Conservation (phyloP, 140 eudicot genomes). For the Anethum foeniculum region DNA sequence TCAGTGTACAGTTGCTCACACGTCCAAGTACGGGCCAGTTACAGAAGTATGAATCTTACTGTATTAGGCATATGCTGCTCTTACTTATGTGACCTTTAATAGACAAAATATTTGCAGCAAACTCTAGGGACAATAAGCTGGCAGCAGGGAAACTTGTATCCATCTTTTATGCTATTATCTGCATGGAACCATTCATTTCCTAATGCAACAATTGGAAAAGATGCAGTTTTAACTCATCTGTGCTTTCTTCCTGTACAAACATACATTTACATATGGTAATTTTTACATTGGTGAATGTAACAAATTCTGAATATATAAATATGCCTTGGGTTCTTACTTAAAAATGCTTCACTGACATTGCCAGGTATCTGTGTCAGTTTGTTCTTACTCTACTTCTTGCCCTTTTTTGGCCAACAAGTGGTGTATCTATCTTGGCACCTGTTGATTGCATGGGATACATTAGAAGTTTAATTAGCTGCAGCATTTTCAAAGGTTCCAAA, state of each 20-base stretch:
- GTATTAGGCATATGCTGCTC: background rate
- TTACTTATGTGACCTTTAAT: conserved; percentile 9
- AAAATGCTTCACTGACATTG: conserved; percentile 13
- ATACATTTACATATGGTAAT: conserved; percentile 73
- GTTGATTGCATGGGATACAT: conserved; percentile 26
- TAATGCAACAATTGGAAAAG: conserved; percentile 29
- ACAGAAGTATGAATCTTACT: conserved; percentile 49
- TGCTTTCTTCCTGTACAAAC: conserved; percentile 79
- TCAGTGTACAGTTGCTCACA: conserved; percentile 78
- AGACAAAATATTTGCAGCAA: conserved; percentile 48
- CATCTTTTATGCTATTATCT: conserved; percentile 85
- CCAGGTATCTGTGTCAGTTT: conserved; percentile 72
- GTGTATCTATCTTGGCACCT: conserved; percentile 27
- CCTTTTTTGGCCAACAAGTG: conserved; percentile 74
- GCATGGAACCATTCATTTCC: conserved; percentile 37
- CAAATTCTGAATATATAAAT: background rate
- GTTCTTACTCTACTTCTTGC: conserved; percentile 52
- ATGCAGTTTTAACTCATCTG: conserved; percentile 41
- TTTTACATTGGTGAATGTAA: conserved; percentile 3
- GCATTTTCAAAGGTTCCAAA: conserved; percentile 36
- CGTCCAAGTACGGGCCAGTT: conserved; percentile 46
- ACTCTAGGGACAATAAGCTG: conserved; percentile 92
- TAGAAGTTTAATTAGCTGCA: conserved; percentile 17
- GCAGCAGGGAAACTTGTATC: conserved; percentile 91
- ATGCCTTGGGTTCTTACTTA: conserved; percentile 5